These are phyloP conservation scores for Penicillium sclerotiorum DNA, from an alignment of 2,329 filamentous ascomycete species.

Conservation along the genomic window DNA sequence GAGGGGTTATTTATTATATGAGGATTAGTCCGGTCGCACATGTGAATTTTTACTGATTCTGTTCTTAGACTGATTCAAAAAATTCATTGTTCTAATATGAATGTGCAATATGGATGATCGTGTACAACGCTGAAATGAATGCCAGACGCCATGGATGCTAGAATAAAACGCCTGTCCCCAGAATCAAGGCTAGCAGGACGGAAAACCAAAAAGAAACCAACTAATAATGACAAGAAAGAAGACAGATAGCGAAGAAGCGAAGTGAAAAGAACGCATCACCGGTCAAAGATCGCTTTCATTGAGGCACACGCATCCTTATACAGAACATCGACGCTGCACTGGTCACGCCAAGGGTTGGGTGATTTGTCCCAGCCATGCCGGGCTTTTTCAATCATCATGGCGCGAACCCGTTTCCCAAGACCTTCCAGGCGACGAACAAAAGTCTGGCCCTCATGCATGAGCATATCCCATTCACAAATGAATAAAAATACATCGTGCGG, in stretches of 20 bases:
- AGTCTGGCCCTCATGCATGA: constrained; percentile 59
- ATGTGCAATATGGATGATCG: neutral
- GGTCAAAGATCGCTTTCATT: constrained; percentile 46
- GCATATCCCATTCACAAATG: constrained; percentile 69
- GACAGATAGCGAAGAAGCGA: neutral
- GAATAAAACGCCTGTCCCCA: neutral
- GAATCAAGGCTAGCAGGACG: neutral
- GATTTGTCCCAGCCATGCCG: constrained; percentile 54
- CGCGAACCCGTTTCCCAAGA: constrained; percentile 48
- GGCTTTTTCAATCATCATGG: constrained; percentile 50
- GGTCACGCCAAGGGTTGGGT: constrained; percentile 51
- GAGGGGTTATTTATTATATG: too few species aligned
- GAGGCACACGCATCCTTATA: constrained; percentile 49
- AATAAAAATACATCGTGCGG: constrained; percentile 64
- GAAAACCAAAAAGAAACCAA: neutral
- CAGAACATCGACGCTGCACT: constrained; percentile 43
- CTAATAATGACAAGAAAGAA: neutral
- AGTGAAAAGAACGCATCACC: constrained; percentile 13
- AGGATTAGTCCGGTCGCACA: too few species aligned
- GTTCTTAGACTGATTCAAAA: too few species aligned
- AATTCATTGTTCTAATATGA: neutral
- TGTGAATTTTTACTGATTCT: too few species aligned
- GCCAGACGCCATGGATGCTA: neutral
- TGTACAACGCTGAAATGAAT: neutral
- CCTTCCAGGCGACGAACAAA: constrained; percentile 46